Conservation (phyloP, 331 rosid species). For the Malus hybrid region DNA sequence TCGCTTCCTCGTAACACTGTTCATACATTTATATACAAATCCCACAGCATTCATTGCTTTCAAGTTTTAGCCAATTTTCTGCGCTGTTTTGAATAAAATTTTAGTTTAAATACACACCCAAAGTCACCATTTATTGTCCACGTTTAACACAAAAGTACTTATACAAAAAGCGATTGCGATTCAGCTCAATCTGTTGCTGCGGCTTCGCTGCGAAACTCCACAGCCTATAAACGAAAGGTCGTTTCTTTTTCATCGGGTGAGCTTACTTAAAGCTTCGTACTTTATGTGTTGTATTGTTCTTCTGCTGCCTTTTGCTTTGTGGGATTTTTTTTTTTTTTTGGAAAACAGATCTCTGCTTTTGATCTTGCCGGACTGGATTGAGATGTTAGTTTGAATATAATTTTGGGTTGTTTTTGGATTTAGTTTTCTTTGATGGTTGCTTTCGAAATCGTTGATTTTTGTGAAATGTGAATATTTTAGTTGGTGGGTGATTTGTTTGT, state of each 20-base stretch:
- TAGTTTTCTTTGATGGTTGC: conserved; percentile 19
- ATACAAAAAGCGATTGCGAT: conserved; percentile 20
- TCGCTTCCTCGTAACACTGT: neutral
- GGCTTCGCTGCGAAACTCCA: neutral
- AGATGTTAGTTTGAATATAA: neutral
- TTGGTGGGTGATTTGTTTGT: neutral
- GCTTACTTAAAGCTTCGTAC: conserved; percentile 11
- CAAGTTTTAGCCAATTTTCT: neutral
- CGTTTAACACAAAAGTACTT: neutral
- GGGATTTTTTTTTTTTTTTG: neutral
- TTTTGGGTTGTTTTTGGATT: conserved; percentile 17
- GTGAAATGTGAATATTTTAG: neutral
- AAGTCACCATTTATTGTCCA: neutral
- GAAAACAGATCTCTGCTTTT: conserved; percentile 31
- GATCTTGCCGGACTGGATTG: conserved; percentile 31
- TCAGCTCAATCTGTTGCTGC: conserved; percentile 41
- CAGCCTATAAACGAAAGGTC: neutral
- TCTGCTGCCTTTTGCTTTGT: conserved; percentile 16
- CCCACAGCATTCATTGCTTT: neutral
- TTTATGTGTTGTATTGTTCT: neutral
- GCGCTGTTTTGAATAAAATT: neutral
- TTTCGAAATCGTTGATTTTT: conserved; percentile 12
- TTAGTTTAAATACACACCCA: neutral
- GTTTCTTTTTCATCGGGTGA: conserved; percentile 18
- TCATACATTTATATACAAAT: neutral